Evolutionary conservation across 2,329 filamentous ascomycete species (phyloP), one percentile per base, ranked within the genome.

Genomic region (Epichloe aotearoae): DNA sequence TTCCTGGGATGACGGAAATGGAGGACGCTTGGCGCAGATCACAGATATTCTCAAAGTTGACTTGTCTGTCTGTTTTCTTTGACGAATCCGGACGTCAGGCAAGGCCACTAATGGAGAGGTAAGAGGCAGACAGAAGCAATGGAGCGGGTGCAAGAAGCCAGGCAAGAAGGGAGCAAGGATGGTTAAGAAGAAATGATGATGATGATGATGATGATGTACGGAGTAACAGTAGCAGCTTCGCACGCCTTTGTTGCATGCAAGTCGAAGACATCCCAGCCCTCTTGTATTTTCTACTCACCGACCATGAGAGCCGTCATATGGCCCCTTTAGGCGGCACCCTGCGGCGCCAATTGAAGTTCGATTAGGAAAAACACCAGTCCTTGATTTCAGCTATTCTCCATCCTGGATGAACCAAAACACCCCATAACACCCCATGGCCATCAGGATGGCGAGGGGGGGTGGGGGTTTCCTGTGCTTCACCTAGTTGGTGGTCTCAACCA

Each of bases 251-350:
- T 46, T 42, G 20, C 39, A 48, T 46, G 52, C 47, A 48, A 39
- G 46, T 41, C 42, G 33, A 47, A 54, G 48, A 42, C 47, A 39
- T 50, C 52, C 53, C 52, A 50, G 54, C 52, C 54, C 50, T 55
- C 54, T 55, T 55, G 50, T 55, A 55, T 52, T 48, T 48, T 33
- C 30, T 42, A 39, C 43, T 47, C 43, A 40, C 43, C 47, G 51
- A 44, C 51, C 47, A 30, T 47, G 19, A 42, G 23, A 52, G 30
- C 40, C 36, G 49, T 43, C 47, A 39, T 48, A 23, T 50, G 33
- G 47, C 44, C 40, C 38, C 39, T 33, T 36, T 42, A 12, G 39
- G 19, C 48, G 33, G 45, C 45, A 51, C 33, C 34, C 14, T 39
- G 45, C 48, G 39, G 26, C 44, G 45, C 45, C 52, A 41, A 49